Percentiles rank a stretch among this genome's conserved stretches.
Evolutionary conservation across 495 filamentous ascomycete species (phyloP).

Genomic region (Aspergillus conjunctus): DNA sequence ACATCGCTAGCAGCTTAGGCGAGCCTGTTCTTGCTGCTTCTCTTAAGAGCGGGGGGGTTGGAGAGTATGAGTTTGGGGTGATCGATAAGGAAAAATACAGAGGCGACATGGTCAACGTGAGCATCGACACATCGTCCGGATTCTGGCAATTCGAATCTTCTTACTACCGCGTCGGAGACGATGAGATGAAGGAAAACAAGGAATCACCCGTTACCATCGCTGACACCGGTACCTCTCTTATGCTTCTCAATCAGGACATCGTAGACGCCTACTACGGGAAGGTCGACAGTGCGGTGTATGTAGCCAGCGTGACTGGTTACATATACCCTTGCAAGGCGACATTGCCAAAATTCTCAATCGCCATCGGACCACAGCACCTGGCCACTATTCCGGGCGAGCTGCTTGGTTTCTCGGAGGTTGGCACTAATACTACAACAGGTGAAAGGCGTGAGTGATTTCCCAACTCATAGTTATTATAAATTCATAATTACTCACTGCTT

Average conservation of each 20-base stretch:
- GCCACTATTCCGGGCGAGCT: conserved; percentile 66
- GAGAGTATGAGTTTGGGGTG: conserved; percentile 76
- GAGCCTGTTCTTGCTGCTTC: conserved; percentile 73
- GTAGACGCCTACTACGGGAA: conserved; percentile 62
- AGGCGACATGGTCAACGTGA: conserved; percentile 64
- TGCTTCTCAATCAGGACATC: conserved; percentile 66
- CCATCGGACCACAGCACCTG: conserved; percentile 60
- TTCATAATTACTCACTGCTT: not conserved
- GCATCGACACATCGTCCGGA: conserved; percentile 62
- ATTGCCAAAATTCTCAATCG: conserved; percentile 68
- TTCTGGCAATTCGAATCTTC: conserved; percentile 75
- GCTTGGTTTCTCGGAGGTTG: conserved; percentile 66
- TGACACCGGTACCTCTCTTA: conserved; percentile 74
- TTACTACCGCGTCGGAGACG: conserved; percentile 57
- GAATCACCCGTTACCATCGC: conserved; percentile 55
- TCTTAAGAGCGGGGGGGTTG: conserved; percentile 59
- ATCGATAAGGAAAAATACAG: conserved; percentile 68
- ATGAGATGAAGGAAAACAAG: conserved; percentile 32
- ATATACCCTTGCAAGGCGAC: conserved; percentile 63
- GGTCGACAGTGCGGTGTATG: conserved; percentile 57
- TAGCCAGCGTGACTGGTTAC: conserved; percentile 57
- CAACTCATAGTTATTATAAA: not conserved
- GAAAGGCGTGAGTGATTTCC: conserved; percentile 36
- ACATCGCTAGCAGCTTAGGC: conserved; percentile 61
- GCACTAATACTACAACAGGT: conserved; percentile 45